phyloP scores from a whole-genome alignment of 1,139 yeast genomes.

The Candida pseudocylindracea region DNA sequence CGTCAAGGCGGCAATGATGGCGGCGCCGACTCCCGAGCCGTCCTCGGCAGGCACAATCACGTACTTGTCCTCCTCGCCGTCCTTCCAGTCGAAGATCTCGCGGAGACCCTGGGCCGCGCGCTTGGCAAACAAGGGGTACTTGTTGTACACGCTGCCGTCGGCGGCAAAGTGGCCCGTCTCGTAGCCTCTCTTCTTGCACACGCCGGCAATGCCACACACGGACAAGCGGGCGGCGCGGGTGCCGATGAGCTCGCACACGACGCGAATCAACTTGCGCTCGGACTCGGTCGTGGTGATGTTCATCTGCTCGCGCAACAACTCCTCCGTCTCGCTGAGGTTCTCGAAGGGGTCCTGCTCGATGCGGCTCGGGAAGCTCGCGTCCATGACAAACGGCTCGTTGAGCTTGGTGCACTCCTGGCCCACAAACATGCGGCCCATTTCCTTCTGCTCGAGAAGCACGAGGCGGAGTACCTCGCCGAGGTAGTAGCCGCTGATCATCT shows the following conservation, averaged over 20 bases:
- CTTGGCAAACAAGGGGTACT: slow-evolving; percentile 77
- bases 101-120: slow-evolving; percentile 78
- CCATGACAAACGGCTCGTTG: slow-evolving; percentile 46
- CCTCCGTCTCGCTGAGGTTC: slow-evolving; percentile 57
- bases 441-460: slow-evolving; percentile 50
- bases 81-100: slow-evolving; percentile 75
- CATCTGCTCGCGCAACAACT: slow-evolving; percentile 35
- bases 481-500: slow-evolving; percentile 94
- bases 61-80: slow-evolving; percentile 46
- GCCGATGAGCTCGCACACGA: slow-evolving; percentile 72
- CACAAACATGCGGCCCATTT: slow-evolving; percentile 39
- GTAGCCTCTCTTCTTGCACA: slow-evolving; percentile 71
- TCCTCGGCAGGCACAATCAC: slow-evolving; percentile 82
- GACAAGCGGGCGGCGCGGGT: slow-evolving; percentile 85
- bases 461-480: slow-evolving; percentile 82
- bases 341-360: slow-evolving; percentile 85
- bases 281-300: slow-evolving; percentile 43
- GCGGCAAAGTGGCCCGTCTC: slow-evolving; percentile 78
- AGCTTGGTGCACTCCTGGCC: slow-evolving; percentile 41
- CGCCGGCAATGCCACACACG: slow-evolving; percentile 90
- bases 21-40: slow-evolving; percentile 98
- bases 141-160: slow-evolving; percentile 89
- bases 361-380: slow-evolving; percentile 70
- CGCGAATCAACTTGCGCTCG: slow-evolving; percentile 70
- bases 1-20: slow-evolving; percentile 88